Base-by-base conservation (phyloP, 2,329 filamentous ascomycete species). In the Trichoderma sp. region DNA sequence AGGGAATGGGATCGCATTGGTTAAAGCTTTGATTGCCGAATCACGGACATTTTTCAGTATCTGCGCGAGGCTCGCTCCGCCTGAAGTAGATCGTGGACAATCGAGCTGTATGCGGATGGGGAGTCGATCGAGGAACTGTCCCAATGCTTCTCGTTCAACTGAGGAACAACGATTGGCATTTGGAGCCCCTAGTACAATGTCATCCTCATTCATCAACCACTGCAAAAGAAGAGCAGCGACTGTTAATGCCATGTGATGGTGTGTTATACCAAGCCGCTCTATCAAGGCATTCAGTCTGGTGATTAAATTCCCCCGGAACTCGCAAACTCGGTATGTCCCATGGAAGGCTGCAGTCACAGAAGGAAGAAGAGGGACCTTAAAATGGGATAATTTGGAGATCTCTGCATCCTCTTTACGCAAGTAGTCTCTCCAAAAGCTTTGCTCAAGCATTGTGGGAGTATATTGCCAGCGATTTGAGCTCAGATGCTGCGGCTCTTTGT, bases 241-340 rank as follows among this genome's bases (percentile, higher is more conserved):
- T 6, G 70, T 30, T 15, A 72, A 39, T 4, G 39, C 70, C 28
- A 72, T 34, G 34, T 72, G 70, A 56, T 72, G 70, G 26, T 72
- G 70, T 15, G 70, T 72, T n/a, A 72, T 43, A 3, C 70, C 70
- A 4, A 72, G 70, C 7, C 53, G 18, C 6, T 62, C 32, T 15
- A 72, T 63, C 18, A 68, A 26, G 1, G 39, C 30, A 32, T 72
- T 72, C 21, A 72, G 12, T 4, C 21, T 28, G 8, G 24, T 63
- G 3, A 72, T 34, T 6, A 63, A 14, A 21, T 32, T 6, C 14
- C 61, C 61, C 7, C n/a, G 39, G 8, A 51, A 51, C 9, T 64
- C 61, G 11, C 24, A n/a, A 9, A 39, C 21, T 18, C 26, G 39
- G 14, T 26, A 64, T 30, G 26, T 9, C 15, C 61, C 61, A 21